Evolutionary conservation across 768 basidiomycete genomes (phyloP), one percentile per base, ranked within the genome.

Genomic region (Sistotremastrum suecicum): DNA sequence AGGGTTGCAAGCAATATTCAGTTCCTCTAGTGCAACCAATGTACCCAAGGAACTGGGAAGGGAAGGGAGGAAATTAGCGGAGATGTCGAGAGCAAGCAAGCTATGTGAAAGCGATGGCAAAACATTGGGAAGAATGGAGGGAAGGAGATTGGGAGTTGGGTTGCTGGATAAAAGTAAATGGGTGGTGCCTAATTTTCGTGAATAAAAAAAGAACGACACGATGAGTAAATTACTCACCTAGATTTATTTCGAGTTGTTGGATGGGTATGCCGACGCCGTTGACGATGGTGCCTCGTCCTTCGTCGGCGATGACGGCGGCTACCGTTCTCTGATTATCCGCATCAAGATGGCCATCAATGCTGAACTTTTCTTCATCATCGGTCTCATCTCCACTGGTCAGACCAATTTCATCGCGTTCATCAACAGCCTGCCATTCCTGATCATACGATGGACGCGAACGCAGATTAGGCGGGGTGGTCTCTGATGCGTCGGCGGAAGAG

Each of bases 61-160:
- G 34, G 83, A 82, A 38, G 76, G 75, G 41, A 94, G 72, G 54
- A 83, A 83, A 60, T 92, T 92, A 51, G 79, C 77, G 34, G 90
- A 91, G 37, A 99, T 83, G 63, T 99, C 95, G 39, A 98, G 75
- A 7, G 87, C 90, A 47, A 99, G 78, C 39, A 99, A 74, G 30
- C 85, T 80, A 43, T 72, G 66, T 39, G 73, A 70, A 48, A 92
- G 84, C 50, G 76, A 73, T 29, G 87, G 86, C 3, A 97, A 65
- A 5, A 71, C 69, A 44, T 60, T 66, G 7, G 77, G 71, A 46
- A 98, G 71, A 59, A 92, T 87, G 2, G 74, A 55, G 12, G 86
- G 82, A 47, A 97, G 74, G 43, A 74, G 76, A 54, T 80, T 85
- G 35, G 84, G 86, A 3, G 80, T 85, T 48, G 64, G 69, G 2